These are phyloP conservation scores for Amaranthus palmeri DNA, from an alignment of 148 eudicot genomes.

Conservation along the genomic window DNA sequence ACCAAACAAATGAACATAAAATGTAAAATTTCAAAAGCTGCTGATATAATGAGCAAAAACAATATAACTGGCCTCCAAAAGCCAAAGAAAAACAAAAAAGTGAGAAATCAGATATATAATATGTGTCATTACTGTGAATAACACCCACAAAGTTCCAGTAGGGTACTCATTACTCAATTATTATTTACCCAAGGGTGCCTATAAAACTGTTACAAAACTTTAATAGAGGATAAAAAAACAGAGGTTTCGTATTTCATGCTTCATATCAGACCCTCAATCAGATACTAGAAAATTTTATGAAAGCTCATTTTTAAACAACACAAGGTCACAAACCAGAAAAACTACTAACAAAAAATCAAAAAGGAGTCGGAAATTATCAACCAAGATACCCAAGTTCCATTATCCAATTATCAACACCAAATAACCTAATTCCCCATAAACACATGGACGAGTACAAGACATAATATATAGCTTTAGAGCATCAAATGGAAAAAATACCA, in stretches of 20 bases:
- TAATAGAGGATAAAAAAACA: neutral
- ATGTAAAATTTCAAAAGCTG: no score
- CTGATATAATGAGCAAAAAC: no score
- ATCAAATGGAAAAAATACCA: constrained; percentile 46
- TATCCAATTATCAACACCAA: neutral
- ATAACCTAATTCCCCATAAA: neutral
- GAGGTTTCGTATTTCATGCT: neutral
- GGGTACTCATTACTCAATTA: no score
- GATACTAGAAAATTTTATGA: neutral
- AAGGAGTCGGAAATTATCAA: no score
- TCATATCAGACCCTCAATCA: neutral
- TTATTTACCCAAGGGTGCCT: no score
- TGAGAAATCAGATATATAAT: no score
- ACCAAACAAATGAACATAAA: no score
- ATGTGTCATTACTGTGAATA: no score
- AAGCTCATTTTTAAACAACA: neutral
- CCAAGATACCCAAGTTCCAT: neutral
- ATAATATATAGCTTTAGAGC: neutral
- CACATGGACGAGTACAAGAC: neutral
- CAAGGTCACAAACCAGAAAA: neutral
- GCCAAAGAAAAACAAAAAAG: no score
- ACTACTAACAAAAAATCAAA: constrained; percentile 2
- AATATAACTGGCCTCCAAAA: no score
- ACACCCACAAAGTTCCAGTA: no score
- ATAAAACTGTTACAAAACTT: no score